phyloP scores from a whole-genome alignment of 495 filamentous ascomycete species.

The Lepidopterella palustris region DNA sequence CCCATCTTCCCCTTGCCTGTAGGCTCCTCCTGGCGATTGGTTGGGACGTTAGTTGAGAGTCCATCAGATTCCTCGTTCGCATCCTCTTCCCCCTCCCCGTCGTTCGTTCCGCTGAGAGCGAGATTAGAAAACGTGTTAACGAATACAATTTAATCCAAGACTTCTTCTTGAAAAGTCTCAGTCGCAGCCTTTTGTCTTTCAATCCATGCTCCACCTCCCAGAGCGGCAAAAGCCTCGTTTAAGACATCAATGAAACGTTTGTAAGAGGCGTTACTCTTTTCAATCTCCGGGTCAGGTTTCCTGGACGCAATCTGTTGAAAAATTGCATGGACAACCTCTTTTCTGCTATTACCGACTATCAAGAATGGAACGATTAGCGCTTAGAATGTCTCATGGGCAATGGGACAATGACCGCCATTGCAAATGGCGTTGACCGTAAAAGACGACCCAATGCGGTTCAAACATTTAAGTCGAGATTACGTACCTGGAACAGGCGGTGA shows the following conservation, averaged over 20 bases:
- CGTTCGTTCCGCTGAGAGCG: slow-evolving; percentile 20
- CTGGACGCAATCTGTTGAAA: slow-evolving; percentile 27
- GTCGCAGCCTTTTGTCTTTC: slow-evolving; percentile 6
- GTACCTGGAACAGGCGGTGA: slow-evolving; percentile 31
- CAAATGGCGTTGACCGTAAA: no score
- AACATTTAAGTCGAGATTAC: no score
- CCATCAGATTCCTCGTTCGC: slow-evolving; percentile 7
- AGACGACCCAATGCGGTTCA: no score
- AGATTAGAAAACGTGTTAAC: slow-evolving; percentile 35
- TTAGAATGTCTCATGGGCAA: no score
- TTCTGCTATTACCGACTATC: no score
- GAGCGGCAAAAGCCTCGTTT: slow-evolving; percentile 32
- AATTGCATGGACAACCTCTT: slow-evolving; percentile 30
- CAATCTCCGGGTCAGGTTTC: slow-evolving; percentile 36
- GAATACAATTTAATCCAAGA: slow-evolving; percentile 31
- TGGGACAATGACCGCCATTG: no score
- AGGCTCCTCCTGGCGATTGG: slow-evolving; percentile 25
- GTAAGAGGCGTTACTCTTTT: slow-evolving; percentile 38
- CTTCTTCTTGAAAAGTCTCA: slow-evolving; percentile 20
- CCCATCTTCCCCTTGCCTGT: slow-evolving; percentile 40
- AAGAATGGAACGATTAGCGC: no score
- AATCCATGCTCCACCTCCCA: slow-evolving; percentile 33
- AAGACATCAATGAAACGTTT: slow-evolving; percentile 42
- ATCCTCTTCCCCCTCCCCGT: slow-evolving; percentile 16
- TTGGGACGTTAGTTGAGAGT: slow-evolving; percentile 6